phyloP scores from a whole-genome alignment of 2,329 filamentous ascomycete species.

The Fusarium sp. region DNA sequence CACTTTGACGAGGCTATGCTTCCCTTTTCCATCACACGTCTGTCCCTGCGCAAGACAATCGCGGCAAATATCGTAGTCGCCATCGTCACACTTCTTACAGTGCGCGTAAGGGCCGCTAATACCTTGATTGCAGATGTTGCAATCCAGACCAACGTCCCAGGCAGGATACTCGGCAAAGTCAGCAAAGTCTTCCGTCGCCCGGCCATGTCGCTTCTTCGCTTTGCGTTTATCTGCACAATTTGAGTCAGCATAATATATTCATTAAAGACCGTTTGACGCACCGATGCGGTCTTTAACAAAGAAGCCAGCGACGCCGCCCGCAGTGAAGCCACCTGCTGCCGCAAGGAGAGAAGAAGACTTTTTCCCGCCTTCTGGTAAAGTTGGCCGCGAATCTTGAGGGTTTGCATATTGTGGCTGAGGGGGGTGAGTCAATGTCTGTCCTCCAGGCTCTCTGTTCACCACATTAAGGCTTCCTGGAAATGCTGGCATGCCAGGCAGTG shows the following conservation, averaged over 20 bases:
- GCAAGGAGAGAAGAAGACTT: conserved; percentile 12
- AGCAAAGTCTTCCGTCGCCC: conserved; percentile 12
- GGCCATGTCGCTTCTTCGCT: conserved; percentile 35
- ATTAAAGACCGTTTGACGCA: background rate
- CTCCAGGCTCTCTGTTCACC: background rate
- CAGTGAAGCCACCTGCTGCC: conserved; percentile 32
- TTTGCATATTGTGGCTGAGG: conserved; percentile 6
- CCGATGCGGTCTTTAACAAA: conserved; percentile 37
- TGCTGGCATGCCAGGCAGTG: conserved; percentile 23
- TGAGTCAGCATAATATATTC: rapidly evolving
- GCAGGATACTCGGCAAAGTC: conserved; percentile 31
- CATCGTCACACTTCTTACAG: conserved; percentile 32
- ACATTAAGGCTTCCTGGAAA: conserved; percentile 1
- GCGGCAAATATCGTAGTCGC: conserved; percentile 34
- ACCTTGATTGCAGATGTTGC: conserved; percentile 27
- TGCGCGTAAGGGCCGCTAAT: conserved; percentile 36
- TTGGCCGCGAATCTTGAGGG: background rate
- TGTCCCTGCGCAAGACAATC: conserved; percentile 29
- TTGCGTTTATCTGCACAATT: conserved; percentile 18
- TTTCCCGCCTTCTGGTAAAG: background rate
- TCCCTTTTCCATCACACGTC: conserved; percentile 14
- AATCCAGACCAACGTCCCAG: background rate
- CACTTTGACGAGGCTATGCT: conserved; percentile 35
- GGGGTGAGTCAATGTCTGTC: background rate
- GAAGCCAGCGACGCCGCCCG: conserved; percentile 31